phyloP scores from a whole-genome alignment of 1,284 basidiomycete species.

The Phylloporus gajari region DNA sequence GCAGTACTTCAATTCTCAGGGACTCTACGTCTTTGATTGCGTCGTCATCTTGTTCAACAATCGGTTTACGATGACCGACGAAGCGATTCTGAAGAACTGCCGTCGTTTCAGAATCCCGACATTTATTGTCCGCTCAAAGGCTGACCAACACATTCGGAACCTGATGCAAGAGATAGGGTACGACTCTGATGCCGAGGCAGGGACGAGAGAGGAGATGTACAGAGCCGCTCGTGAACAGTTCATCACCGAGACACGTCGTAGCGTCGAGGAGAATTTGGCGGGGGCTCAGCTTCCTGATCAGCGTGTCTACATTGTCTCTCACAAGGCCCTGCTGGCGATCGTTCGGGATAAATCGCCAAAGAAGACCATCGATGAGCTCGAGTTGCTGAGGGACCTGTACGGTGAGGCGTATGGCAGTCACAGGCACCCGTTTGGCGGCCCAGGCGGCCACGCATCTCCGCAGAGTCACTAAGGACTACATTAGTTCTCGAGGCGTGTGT shows the following conservation, averaged over 20 bases:
- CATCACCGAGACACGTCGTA: conserved; percentile 39
- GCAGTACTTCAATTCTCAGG: conserved; percentile 52
- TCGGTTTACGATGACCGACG: conserved; percentile 46
- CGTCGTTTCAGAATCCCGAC: conserved; percentile 45
- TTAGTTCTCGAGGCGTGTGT: background rate
- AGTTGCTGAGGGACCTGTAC: conserved; percentile 43
- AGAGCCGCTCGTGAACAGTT: conserved; percentile 35
- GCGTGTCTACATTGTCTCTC: conserved; percentile 45
- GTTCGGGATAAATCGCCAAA: conserved; percentile 37
- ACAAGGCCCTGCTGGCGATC: conserved; percentile 29
- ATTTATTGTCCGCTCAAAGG: conserved; percentile 50
- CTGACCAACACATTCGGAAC: conserved; percentile 47
- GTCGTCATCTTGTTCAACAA: conserved; percentile 45
- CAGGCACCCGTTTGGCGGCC: conserved; percentile 13
- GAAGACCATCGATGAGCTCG: conserved; percentile 45
- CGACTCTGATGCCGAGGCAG: conserved; percentile 35
- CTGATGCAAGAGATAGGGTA: conserved; percentile 43
- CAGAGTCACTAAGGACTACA: conserved; percentile 21
- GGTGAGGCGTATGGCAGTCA: conserved; percentile 28
- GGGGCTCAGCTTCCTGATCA: conserved; percentile 42
- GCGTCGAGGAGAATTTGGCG: conserved; percentile 42
- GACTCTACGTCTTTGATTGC: conserved; percentile 50
- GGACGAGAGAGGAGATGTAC: conserved; percentile 31
- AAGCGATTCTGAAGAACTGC: conserved; percentile 43
- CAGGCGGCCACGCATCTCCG: conserved; percentile 6